Conservation (phyloP, 2,329 filamentous ascomycete genomes). For the Neonectria faginata region DNA sequence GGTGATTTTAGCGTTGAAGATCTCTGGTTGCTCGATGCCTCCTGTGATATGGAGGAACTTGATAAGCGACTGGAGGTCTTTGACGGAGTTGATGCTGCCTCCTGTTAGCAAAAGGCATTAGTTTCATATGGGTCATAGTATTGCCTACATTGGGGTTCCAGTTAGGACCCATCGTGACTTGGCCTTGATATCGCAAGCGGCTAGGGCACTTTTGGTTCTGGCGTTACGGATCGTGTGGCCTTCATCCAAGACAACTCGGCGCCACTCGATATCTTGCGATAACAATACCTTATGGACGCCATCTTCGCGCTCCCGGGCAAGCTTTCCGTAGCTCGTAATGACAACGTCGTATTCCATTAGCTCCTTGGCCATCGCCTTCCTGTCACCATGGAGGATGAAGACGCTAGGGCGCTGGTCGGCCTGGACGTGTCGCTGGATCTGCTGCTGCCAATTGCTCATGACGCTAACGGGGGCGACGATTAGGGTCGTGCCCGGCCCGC, state of each 20-base stretch:
- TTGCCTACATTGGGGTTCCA: slow-evolving; percentile 79
- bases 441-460: slow-evolving; percentile 90
- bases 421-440: slow-evolving; percentile 79
- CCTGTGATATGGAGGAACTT: slow-evolving; percentile 82
- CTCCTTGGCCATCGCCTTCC: slow-evolving; percentile 66
- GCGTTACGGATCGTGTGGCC: slow-evolving; percentile 86
- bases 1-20: slow-evolving; percentile 75
- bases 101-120: slow-evolving; percentile 41
- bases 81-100: slow-evolving; percentile 78
- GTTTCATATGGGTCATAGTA: no score
- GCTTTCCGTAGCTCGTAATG: slow-evolving; percentile 85
- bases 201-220: slow-evolving; percentile 76
- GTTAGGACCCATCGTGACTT: slow-evolving; percentile 83
- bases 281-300: slow-evolving; percentile 56
- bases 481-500: slow-evolving; percentile 72
- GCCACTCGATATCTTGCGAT: slow-evolving; percentile 69
- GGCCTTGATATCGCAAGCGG: slow-evolving; percentile 74
- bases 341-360: slow-evolving; percentile 79
- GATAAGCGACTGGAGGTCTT: slow-evolving; percentile 83
- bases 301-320: slow-evolving; percentile 72
- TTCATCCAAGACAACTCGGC: slow-evolving; percentile 84
- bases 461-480: slow-evolving; percentile 86
- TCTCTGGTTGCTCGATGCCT: slow-evolving; percentile 76
- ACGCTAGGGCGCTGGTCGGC: slow-evolving; percentile 72
- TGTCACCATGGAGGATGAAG: slow-evolving; percentile 78